phyloP scores from a whole-genome alignment of 345 rosid genomes.

The Eutrema heterophyllum region DNA sequence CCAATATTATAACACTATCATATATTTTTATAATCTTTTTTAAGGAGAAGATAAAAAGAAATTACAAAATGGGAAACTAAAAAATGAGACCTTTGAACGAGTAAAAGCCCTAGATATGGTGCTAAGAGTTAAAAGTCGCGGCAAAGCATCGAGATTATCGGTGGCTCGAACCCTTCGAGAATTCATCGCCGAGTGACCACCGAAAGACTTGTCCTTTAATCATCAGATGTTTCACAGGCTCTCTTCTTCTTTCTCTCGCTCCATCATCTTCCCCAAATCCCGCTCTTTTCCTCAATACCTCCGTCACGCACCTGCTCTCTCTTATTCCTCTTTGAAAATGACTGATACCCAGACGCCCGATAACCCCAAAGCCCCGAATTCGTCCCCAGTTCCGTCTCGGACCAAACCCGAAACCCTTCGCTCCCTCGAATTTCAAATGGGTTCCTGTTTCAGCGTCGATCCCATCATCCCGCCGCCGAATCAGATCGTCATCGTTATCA shows the following conservation, averaged over 20 bases:
- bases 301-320: slow-evolving; percentile 12
- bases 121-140: neutral
- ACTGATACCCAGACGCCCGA: slow-evolving; percentile 37
- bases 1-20: too few relatives aligned
- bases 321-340: slow-evolving; percentile 46
- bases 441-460: slow-evolving; percentile 42
- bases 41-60: neutral
- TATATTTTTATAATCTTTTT: too few relatives aligned
- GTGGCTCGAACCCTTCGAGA: neutral
- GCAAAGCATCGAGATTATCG: neutral
- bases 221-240: slow-evolving; percentile 49
- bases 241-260: slow-evolving; percentile 34
- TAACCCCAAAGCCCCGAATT: slow-evolving; percentile 1
- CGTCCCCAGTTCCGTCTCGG: slow-evolving; percentile 35
- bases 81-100: neutral
- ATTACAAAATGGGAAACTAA: neutral
- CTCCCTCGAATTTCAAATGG: slow-evolving; percentile 63
- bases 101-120: neutral
- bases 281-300: slow-evolving; percentile 13
- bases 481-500: slow-evolving; percentile 67
- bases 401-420: slow-evolving; percentile 54
- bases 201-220: neutral
- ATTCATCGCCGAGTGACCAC: too few relatives aligned
- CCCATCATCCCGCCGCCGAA: slow-evolving; percentile 50
- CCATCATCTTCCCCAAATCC: slow-evolving; percentile 23